Evolutionary conservation across 2,329 filamentous ascomycete species (phyloP).

Genomic region (Harringtonia lauricola): DNA sequence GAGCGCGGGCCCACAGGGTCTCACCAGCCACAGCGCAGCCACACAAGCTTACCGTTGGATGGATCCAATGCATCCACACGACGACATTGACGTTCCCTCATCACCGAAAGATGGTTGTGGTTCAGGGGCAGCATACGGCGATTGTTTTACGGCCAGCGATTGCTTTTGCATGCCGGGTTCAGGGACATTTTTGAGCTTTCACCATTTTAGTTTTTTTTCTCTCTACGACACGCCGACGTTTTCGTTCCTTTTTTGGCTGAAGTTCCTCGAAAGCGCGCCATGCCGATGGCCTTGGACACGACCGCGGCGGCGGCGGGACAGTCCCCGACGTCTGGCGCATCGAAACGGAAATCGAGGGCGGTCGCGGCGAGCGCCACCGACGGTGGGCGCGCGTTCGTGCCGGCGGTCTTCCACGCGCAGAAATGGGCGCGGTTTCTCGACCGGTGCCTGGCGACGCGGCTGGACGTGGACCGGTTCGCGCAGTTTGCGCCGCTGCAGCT

Average conservation of each 20-base stretch:
- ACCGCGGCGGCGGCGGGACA: not conserved
- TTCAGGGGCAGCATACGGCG: too few species aligned
- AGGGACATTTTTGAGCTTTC: too few species aligned
- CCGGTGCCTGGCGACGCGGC: conserved; percentile 37
- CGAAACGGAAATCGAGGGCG: not conserved
- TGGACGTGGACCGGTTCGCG: conserved; percentile 42
- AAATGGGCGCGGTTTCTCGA: conserved; percentile 42
- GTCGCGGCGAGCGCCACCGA: not conserved
- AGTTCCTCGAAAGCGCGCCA: too few species aligned
- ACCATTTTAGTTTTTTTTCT: not conserved
- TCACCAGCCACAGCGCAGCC: too few species aligned
- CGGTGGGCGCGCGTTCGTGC: conserved; percentile 8
- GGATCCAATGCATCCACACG: too few species aligned
- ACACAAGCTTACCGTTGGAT: too few species aligned
- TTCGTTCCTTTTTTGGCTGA: too few species aligned
- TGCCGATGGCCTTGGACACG: not conserved
- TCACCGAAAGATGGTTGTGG: too few species aligned
- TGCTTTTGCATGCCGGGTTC: too few species aligned
- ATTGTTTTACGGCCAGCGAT: too few species aligned
- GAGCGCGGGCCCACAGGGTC: too few species aligned
- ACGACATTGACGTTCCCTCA: too few species aligned
- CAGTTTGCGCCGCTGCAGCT: conserved; percentile 37
- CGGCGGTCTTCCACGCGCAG: conserved; percentile 11
- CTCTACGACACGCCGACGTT: not conserved
- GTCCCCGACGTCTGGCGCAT: not conserved